Evolutionary conservation across 208 protist species (phyloP), one percentile per base, ranked within the genome.

Genomic region (Trypanosoma platydactyli): DNA sequence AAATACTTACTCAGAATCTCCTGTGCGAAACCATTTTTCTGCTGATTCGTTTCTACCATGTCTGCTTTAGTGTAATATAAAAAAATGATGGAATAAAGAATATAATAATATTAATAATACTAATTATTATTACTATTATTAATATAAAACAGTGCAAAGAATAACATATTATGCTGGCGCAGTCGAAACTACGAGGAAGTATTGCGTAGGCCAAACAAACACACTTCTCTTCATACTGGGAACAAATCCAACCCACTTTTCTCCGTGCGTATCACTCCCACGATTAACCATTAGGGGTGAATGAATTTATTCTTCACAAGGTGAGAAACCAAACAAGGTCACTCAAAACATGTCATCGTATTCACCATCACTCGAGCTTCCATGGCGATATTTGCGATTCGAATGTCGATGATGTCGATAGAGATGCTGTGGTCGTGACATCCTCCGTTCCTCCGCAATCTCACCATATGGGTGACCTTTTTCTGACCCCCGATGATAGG

Each of bases 291-390:
- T n/a, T n/a, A n/a, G n/a, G n/a, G n/a, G n/a, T n/a, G n/a, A n/a
- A n/a, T n/a, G n/a, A n/a, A n/a, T n/a, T n/a, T n/a, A n/a, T n/a
- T n/a, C n/a, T n/a, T n/a, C n/a, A n/a, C n/a, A n/a, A n/a, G n/a
- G n/a, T 7, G 20, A 7, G 20, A 6, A 48, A 27, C 38, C 24
- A 38, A 16, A 48, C n/a, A 48, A 16, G n/a, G 4, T 3, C 13
- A 48, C 38, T 25, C 33, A 84, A 68, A 78, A 84, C 30, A 81
- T 20, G 52, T 77, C 52, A 25, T 84, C 76, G 4, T 49, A 64
- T 30, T 76, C 45, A 41, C 57, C 63, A 61, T 64, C 62, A 50
- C 53, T 62, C 27, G 53, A 63, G 18, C 51, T 12, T 15, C 64
- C 25, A 30, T 44, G 16, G 15, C 30, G 63, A 48, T 49, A 16